Evolutionary conservation across 192 early-diverging fungal species (phyloP).

Genomic region (Coemansia sp.): DNA sequence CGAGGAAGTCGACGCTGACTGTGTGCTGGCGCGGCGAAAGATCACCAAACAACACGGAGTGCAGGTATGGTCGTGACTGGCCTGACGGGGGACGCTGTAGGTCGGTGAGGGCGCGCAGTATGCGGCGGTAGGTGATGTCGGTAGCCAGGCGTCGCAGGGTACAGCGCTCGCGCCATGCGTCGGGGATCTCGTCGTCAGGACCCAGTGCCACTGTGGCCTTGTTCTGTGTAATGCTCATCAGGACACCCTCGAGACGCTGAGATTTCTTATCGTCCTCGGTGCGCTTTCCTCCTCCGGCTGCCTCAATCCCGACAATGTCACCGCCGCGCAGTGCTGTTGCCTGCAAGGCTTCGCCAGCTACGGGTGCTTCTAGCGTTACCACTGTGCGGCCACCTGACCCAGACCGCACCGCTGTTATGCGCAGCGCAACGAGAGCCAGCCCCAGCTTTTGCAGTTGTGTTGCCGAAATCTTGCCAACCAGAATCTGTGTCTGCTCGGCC

Average conservation of each 20-base stretch:
- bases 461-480: constrained; percentile 48
- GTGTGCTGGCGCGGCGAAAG: constrained; percentile 13
- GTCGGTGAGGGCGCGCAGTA: constrained; percentile 34
- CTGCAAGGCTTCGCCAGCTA: constrained; percentile 57
- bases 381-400: constrained; percentile 68
- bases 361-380: constrained; percentile 63
- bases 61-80: constrained; percentile 33
- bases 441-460: constrained; percentile 65
- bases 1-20: constrained; percentile 50
- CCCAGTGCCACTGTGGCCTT: not conserved
- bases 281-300: no score
- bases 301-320: constrained; percentile 69
- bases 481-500: constrained; percentile 33
- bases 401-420: constrained; percentile 59
- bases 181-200: not conserved
- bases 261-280: no score
- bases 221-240: not conserved
- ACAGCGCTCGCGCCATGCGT: not conserved
- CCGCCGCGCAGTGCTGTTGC: constrained; percentile 61
- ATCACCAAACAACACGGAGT: constrained; percentile 48
- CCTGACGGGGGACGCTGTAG: constrained; percentile 2
- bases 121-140: constrained; percentile 35
- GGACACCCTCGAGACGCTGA: constrained; percentile 14
- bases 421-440: constrained; percentile 60
- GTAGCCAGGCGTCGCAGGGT: constrained; percentile 2